phyloP scores from a whole-genome alignment of 352 stramenopile species.

The Pythium oligandrum region DNA sequence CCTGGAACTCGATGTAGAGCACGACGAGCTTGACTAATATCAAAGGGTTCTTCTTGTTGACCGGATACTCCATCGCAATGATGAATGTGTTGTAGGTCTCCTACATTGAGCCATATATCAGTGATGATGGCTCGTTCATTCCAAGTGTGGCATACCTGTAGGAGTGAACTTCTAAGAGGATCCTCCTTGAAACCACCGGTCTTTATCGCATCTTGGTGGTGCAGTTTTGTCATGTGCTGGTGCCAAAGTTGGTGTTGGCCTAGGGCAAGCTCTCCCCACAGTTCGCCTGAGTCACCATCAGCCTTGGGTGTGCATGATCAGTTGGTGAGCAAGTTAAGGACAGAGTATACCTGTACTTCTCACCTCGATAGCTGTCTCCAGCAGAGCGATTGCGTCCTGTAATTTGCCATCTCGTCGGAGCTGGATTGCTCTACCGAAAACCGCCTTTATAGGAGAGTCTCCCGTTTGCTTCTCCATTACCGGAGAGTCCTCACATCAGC shows the following conservation, averaged over 20 bases:
- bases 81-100: slow-evolving; percentile 72
- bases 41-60: slow-evolving; percentile 54
- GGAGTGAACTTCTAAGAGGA: neutral
- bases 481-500: too few relatives aligned
- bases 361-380: slow-evolving; percentile 1
- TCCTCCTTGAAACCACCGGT: neutral
- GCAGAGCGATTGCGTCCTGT: neutral
- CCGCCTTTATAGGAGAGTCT: too few relatives aligned
- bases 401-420: neutral
- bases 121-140: neutral
- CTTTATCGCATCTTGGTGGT: slow-evolving; percentile 26
- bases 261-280: slow-evolving; percentile 60
- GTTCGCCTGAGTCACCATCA: slow-evolving; percentile 42
- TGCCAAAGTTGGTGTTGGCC: slow-evolving; percentile 62
- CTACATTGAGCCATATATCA: slow-evolving; percentile 13
- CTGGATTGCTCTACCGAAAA: neutral
- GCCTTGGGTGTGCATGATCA: slow-evolving; percentile 17
- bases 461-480: too few relatives aligned
- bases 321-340: neutral
- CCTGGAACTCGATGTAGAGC: slow-evolving; percentile 67
- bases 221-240: slow-evolving; percentile 26
- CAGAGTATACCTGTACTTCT: neutral
- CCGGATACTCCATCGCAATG: slow-evolving; percentile 72
- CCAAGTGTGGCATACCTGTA: neutral
- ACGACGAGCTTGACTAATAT: slow-evolving; percentile 49